A percentile compares a stretch with the other conserved stretches of the same genome.
phyloP scores from a whole-genome alignment of 2,329 filamentous ascomycete species.

The Fusarium longipes region DNA sequence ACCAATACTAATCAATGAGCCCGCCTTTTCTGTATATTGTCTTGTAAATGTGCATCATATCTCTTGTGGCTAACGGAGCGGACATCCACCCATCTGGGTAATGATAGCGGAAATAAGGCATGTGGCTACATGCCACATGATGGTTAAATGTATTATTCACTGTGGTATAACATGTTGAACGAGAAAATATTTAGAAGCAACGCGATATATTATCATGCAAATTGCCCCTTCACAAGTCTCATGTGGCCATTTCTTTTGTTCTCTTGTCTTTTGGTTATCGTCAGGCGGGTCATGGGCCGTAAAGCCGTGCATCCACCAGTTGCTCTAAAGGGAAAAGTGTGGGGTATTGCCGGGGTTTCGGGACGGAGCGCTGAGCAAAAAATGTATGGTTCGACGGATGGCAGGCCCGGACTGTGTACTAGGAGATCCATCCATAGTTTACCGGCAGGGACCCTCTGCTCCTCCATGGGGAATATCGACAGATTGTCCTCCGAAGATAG shows the following conservation, averaged over 20 bases:
- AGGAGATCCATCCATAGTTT: slow-evolving; percentile 39
- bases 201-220: slow-evolving; percentile 13
- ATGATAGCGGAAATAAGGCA: neutral
- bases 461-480: slow-evolving; percentile 23
- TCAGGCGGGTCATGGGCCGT: slow-evolving; percentile 35
- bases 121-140: slow-evolving; percentile 7
- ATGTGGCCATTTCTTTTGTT: slow-evolving; percentile 11
- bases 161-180: neutral
- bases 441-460: slow-evolving; percentile 23
- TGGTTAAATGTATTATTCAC: slow-evolving; percentile 7
- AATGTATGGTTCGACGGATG: slow-evolving; percentile 43
- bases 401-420: slow-evolving; percentile 44
- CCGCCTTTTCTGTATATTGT: neutral
- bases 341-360: slow-evolving; percentile 45
- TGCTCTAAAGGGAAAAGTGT: slow-evolving; percentile 36
- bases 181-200: neutral
- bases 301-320: slow-evolving; percentile 38
- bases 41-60: neutral
- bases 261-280: slow-evolving; percentile 3
- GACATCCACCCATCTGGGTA: neutral
- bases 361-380: slow-evolving; percentile 39
- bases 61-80: neutral
- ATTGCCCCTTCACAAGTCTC: slow-evolving; percentile 1
- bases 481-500: slow-evolving; percentile 24
- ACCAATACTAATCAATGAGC: neutral